Base-by-base conservation (phyloP, 768 basidiomycete genomes). In the Gymnopilus dilepis region DNA sequence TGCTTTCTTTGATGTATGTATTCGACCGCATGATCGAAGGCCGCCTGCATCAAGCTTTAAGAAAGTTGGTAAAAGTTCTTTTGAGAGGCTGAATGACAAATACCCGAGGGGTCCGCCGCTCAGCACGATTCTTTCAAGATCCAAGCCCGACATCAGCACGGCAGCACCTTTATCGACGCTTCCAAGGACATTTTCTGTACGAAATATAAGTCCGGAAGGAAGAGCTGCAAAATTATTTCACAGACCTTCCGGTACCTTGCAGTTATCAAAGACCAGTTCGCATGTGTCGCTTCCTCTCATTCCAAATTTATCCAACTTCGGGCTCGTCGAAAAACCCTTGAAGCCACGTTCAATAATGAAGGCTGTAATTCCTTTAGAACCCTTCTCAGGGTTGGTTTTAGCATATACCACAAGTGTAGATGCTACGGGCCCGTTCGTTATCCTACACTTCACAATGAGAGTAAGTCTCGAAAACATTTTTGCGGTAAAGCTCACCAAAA, bases 271-370 rank as follows among this genome's bases (percentile, higher is more conserved):
- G 19, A 96, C 87, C 22, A 97, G 78, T 71, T 98, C 96, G 65
- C 94, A 94, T 2, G 96, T 98, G 67, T 97, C 95, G 61, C 92
- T 94, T 38, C 96, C 96, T 67, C 96, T 80, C 96, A 98, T 98
- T 1, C 96, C 96, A 70, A 97, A 88, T 73, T 98, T 98, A 74
- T 98, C 96, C 21, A 98, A 80, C 68, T 96, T 95, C 61, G 90
- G 92, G 66, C 91, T 90, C 0, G 93, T 91, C 6, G 93, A 94
- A 74, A 96, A 96, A 0, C 94, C 96, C 42, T 83, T 74, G 72
- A 91, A 94, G 6, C 77, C 87, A 45, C 85, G 89, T 77, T 97
- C 94, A 63, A 98, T 80, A 65, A 97, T 87, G 74, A 97, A 97
- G 0, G 95, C 86, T 0, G 95, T 97, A 64, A 97, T 94, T 21